Percentiles rank a stretch among this genome's conserved stretches.
These are phyloP conservation scores for Isatis tinctoria DNA, from an alignment of 345 rosid genomes.

Conservation along the genomic window DNA sequence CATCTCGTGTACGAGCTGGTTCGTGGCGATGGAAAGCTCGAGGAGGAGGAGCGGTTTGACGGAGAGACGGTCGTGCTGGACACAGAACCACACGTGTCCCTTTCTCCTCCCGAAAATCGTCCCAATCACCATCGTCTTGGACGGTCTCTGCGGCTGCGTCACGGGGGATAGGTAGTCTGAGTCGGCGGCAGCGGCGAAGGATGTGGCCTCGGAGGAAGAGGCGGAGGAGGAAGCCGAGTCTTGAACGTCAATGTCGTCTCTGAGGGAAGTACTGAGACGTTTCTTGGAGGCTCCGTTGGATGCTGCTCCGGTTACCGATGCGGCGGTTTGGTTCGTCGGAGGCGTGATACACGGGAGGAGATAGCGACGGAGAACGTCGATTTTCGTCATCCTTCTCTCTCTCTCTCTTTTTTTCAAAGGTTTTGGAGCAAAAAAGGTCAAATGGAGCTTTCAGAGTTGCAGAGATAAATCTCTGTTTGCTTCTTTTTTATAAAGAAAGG, in stretches of 20 bases:
- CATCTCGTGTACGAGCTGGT: constrained; percentile 72
- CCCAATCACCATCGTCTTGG: constrained; percentile 79
- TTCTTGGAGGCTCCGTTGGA: constrained; percentile 41
- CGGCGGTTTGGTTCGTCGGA: constrained; percentile 31
- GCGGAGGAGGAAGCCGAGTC: constrained; percentile 33
- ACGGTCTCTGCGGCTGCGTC: constrained; percentile 42
- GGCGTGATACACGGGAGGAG: constrained; percentile 66
- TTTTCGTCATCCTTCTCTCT: constrained; percentile 45
- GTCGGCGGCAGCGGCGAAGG: background rate
- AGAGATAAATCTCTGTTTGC: constrained; percentile 23
- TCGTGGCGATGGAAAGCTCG: constrained; percentile 66
- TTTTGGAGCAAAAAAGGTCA: constrained; percentile 1
- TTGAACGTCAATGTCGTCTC: constrained; percentile 47
- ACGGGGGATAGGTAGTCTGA: constrained; percentile 24
- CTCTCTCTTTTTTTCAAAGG: background rate
- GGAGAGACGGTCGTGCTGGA: constrained; percentile 79
- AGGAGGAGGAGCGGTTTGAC: constrained; percentile 64
- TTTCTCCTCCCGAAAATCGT: constrained; percentile 76
- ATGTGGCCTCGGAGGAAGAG: constrained; percentile 27
- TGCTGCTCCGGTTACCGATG: constrained; percentile 6
- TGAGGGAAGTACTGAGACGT: constrained; percentile 72
- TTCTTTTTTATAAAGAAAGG: constrained; percentile 28
- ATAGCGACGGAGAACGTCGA: constrained; percentile 67
- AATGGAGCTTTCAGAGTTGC: constrained; percentile 21
- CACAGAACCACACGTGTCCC: constrained; percentile 86